Evolutionary conservation across 148 eudicot species (phyloP), one percentile per base, ranked within the genome.

Genomic region (Vaccinium darrowii): DNA sequence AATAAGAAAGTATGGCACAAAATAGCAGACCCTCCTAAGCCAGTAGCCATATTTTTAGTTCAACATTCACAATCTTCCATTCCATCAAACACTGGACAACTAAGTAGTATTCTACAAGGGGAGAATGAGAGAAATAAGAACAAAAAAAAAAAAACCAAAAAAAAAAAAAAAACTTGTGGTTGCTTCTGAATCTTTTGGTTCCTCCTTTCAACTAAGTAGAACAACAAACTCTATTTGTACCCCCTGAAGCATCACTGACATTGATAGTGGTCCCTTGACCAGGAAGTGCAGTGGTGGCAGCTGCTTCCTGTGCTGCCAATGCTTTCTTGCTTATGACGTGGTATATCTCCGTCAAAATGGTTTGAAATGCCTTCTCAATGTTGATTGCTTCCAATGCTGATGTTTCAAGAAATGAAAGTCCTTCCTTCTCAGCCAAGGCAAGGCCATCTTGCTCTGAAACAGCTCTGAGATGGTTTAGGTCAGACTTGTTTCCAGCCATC

Each of bases 401-500:
- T 15, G 91, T 87, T 85, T 89, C 91, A 2, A 87, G 91, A 57
- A 89, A 89, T 10, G 89, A 87, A 62, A 89, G 89, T 25, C 89
- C 89, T 69, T 89, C 91, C 63, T 78, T 85, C 85, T 89, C 91
- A 7, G 89, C 88, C 86, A 89, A 84, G 52, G 72, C 78, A 49
- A 60, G 85, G 25, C 89, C 91, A 72, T 87, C 89, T n/a, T 84
- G 85, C 74, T 87, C 91, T 15, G 82, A 63, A 51, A 89, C 88
- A n/a, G 88, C 85, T 79, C 91, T 80, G 52, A 87, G 89, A 81
- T 89, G 91, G 78, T 86, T 89, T 71, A 89, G 81, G 75, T 89
- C 91, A 13, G 91, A 85, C 85, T 89, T 89, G 89, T 89, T 89
- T 81, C 91, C 91, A 78, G 86, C 91, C 91, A 89, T 83, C 89